Evolutionary conservation across 306 rosid species (phyloP).

Genomic region (Aeschynomene evenia): DNA sequence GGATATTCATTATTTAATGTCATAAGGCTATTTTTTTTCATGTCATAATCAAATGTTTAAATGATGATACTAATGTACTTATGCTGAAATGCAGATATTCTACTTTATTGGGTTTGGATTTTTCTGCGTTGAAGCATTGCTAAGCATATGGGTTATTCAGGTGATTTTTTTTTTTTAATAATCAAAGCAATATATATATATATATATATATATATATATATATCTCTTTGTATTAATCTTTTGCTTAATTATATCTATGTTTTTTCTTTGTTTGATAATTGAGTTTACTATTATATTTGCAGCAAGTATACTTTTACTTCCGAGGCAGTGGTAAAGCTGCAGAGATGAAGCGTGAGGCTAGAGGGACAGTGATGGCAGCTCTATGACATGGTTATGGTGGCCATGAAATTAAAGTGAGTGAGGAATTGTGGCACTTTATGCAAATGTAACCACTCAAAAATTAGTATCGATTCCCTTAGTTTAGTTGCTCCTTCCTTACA

Average conservation of each 20-base stretch:
- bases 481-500: neutral
- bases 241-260: no score
- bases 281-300: slow-evolving; percentile 41
- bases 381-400: slow-evolving; percentile 38
- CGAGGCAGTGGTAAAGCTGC: slow-evolving; percentile 90
- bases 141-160: slow-evolving; percentile 95
- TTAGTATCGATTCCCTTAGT: neutral
- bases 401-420: neutral
- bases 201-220: no score
- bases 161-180: slow-evolving; percentile 29
- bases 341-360: slow-evolving; percentile 68
- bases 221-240: no score
- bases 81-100: slow-evolving; percentile 52
- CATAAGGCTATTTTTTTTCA: neutral
- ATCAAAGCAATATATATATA: neutral
- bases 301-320: slow-evolving; percentile 93
- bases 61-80: slow-evolving; percentile 15
- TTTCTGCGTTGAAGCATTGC: slow-evolving; percentile 58
- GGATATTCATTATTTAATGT: neutral
- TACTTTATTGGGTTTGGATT: slow-evolving; percentile 78
- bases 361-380: slow-evolving; percentile 72
- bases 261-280: slow-evolving; percentile 20
- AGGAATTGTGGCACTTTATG: slow-evolving; percentile 15
- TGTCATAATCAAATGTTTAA: neutral
- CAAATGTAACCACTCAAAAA: neutral